phyloP scores from a whole-genome alignment of 345 rosid genomes.

The Bruguiera sexangula region DNA sequence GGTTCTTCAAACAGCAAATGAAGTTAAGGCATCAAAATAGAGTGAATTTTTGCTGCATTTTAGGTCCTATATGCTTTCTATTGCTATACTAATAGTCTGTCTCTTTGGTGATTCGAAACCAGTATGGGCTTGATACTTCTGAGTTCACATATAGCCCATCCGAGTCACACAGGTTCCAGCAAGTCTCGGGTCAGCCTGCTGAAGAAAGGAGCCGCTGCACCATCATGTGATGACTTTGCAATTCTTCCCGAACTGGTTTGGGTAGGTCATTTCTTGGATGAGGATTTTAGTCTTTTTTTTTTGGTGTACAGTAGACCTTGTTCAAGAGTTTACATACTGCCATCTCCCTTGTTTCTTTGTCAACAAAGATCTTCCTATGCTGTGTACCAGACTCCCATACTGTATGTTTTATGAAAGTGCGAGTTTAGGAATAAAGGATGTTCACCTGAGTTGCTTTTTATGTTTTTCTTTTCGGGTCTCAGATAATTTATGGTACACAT shows the following conservation, averaged over 20 bases:
- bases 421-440: no score
- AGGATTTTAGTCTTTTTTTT: conserved; percentile 19
- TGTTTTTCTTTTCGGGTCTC: no score
- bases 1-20: no score
- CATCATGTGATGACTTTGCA: conserved; percentile 51
- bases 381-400: no score
- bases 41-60: background rate
- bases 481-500: no score
- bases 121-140: conserved; percentile 94
- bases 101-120: conserved; percentile 24
- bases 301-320: conserved; percentile 28
- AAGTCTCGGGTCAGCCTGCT: conserved; percentile 51
- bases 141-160: conserved; percentile 94
- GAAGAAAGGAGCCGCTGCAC: conserved; percentile 88
- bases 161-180: conserved; percentile 74
- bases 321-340: conserved; percentile 19
- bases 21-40: no score
- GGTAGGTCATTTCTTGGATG: conserved; percentile 3
- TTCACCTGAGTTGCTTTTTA: no score
- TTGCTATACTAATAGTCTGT: background rate
- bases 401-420: no score
- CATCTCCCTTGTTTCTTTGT: background rate
- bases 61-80: background rate
- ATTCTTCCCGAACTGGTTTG: conserved; percentile 12
- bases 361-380: background rate